Conservation (phyloP, 257 asterid genomes). For the Rauvolfia tetraphylla region DNA sequence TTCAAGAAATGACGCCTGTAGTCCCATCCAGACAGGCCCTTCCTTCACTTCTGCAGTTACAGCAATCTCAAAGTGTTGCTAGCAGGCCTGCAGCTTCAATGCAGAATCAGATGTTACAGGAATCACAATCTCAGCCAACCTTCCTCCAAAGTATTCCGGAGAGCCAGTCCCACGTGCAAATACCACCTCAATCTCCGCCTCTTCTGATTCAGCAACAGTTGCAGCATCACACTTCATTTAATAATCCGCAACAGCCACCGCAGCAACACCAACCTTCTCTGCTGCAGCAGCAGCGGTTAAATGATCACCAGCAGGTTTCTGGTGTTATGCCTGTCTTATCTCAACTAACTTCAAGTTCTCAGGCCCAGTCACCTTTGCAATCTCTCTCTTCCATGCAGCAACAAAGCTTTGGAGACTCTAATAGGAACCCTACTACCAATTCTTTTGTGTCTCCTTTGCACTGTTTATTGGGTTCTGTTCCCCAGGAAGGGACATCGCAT, state of each 20-base stretch:
- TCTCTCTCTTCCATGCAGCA: constrained; percentile 38
- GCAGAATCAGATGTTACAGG: constrained; percentile 45
- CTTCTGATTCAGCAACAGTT: constrained; percentile 46
- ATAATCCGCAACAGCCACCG: constrained; percentile 34
- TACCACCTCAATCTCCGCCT: constrained; percentile 30
- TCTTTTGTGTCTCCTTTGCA: constrained; percentile 48
- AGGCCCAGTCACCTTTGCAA: constrained; percentile 33
- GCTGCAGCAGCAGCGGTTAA: constrained; percentile 32
- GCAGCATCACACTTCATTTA: constrained; percentile 49
- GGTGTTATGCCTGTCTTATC: constrained; percentile 27
- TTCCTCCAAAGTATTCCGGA: constrained; percentile 36
- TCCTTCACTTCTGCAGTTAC: constrained; percentile 48
- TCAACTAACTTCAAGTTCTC: constrained; percentile 41
- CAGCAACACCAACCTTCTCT: constrained; percentile 21
- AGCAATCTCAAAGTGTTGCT: constrained; percentile 36
- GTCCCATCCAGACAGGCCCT: constrained; percentile 57
- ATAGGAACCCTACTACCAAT: constrained; percentile 28
- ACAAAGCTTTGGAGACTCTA: constrained; percentile 36
- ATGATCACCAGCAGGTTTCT: constrained; percentile 41
- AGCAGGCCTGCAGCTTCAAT: constrained; percentile 25
- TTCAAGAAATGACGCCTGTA: constrained; percentile 48
- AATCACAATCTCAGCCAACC: constrained; percentile 35
- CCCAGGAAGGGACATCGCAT: constrained; percentile 46
- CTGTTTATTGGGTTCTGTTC: constrained; percentile 42
- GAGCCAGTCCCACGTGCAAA: constrained; percentile 29